Evolutionary conservation across 2,329 filamentous ascomycete species (phyloP).

Genomic region (Penicillium aurantiogriseum): DNA sequence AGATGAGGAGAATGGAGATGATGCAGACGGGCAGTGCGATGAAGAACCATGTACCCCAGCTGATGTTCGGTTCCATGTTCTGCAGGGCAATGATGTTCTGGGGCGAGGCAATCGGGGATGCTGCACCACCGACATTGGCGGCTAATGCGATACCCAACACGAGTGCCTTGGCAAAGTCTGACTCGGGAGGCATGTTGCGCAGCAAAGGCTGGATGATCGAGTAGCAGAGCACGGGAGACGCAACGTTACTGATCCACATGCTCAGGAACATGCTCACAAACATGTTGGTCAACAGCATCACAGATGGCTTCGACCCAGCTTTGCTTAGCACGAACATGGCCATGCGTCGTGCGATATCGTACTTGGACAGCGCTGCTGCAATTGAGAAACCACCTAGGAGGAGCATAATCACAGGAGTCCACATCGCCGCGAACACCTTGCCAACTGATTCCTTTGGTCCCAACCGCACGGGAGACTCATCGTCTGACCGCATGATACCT

Average conservation of each 20-base stretch:
- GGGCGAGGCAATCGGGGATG: conserved; percentile 93
- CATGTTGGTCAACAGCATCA: conserved; percentile 96
- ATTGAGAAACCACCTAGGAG: conserved; percentile 94
- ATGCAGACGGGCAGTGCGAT: conserved; percentile 89
- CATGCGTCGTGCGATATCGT: conserved; percentile 96
- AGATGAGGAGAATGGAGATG: conserved; percentile 83
- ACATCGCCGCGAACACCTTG: conserved; percentile 93
- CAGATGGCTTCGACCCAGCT: conserved; percentile 84
- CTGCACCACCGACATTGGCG: conserved; percentile 93
- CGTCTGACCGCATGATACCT: conserved; percentile 76
- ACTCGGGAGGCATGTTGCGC: conserved; percentile 85
- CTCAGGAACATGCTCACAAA: conserved; percentile 96
- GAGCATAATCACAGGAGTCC: conserved; percentile 98
- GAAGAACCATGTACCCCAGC: conserved; percentile 97
- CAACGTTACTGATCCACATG: conserved; percentile 99
- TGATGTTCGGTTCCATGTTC: conserved; percentile 89
- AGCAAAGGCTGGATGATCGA: conserved; percentile 97
- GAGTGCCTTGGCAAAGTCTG: conserved; percentile 89
- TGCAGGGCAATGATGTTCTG: conserved; percentile 96
- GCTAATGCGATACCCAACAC: conserved; percentile 93
- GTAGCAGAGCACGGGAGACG: conserved; percentile 93
- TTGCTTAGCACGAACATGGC: conserved; percentile 95
- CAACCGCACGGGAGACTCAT: conserved; percentile 67
- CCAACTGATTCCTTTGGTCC: conserved; percentile 76
- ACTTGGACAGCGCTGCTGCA: conserved; percentile 91